Conservation (phyloP, 2,329 filamentous ascomycete genomes). For the Apiospora arundinis region DNA sequence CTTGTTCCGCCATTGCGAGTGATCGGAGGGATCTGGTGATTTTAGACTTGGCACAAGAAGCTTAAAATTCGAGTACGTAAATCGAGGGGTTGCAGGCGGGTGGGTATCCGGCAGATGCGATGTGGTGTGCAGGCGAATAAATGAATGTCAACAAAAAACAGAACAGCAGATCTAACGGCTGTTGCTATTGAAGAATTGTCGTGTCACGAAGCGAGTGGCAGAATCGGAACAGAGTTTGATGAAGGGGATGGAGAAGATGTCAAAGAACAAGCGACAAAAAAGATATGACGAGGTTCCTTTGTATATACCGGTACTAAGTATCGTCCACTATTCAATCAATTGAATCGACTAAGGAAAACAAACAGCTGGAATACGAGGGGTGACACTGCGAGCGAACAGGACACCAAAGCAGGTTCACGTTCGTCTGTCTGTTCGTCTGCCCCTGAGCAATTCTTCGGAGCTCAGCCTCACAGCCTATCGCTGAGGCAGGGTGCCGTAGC, state of each 20-base stretch:
- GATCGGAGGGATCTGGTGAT: slow-evolving; percentile 3
- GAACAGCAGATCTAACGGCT: neutral
- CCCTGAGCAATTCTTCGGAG: neutral
- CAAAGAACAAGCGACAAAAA: slow-evolving; percentile 5
- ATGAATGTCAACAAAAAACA: slow-evolving; percentile 9
- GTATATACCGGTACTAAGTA: neutral
- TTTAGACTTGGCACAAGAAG: slow-evolving; percentile 7
- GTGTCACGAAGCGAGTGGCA: neutral
- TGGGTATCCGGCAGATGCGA: slow-evolving; percentile 4
- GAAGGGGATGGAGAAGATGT: neutral
- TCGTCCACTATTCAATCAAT: neutral
- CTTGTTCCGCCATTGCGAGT: slow-evolving; percentile 48
- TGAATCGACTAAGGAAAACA: neutral
- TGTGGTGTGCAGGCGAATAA: neutral
- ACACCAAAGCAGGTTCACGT: slow-evolving; percentile 16
- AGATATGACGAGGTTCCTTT: neutral
- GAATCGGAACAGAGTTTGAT: slow-evolving; percentile 12
- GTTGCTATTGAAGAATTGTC: neutral
- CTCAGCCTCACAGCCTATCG: slow-evolving; percentile 15
- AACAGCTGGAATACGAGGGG: slow-evolving; percentile 4
- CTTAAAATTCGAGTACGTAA: neutral
- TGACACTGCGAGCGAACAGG: slow-evolving; percentile 6
- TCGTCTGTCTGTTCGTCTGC: neutral
- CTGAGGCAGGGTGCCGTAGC: slow-evolving; percentile 6
- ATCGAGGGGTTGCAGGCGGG: neutral